These are phyloP conservation scores for Leishmania mexicana DNA, from an alignment of 208 protist species.

Conservation along the genomic window DNA sequence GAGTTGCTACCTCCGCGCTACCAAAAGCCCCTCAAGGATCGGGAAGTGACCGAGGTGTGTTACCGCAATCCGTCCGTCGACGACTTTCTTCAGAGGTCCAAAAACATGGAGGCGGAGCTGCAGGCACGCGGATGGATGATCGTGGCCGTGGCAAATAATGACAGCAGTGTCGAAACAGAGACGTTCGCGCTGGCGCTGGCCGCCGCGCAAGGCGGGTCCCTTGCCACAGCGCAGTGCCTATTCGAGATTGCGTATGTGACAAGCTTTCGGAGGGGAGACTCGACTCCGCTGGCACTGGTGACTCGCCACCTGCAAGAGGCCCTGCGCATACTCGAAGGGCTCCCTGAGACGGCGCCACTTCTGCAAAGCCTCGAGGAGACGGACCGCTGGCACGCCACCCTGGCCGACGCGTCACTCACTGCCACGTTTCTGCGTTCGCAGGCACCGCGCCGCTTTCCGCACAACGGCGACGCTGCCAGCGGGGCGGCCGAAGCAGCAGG, in stretches of 20 bases:
- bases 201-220: conserved; percentile 35
- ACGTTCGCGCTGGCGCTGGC: conserved; percentile 55
- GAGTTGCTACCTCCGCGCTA: conserved; percentile 56
- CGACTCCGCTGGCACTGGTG: conserved; percentile 11
- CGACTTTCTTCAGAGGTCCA: conserved; percentile 37
- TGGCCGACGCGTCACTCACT: conserved; percentile 20
- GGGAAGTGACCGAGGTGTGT: conserved; percentile 63
- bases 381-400: background rate
- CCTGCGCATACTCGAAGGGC: conserved; percentile 22
- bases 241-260: conserved; percentile 37
- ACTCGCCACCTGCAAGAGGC: conserved; percentile 21
- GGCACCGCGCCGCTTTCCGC: background rate
- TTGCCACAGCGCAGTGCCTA: conserved; percentile 49
- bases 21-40: conserved; percentile 49
- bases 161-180: conserved; percentile 31
- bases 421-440: conserved; percentile 16
- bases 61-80: conserved; percentile 42
- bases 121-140: conserved; percentile 73
- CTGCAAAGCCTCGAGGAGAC: conserved; percentile 6
- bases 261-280: conserved; percentile 8
- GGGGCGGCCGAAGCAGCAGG: background rate
- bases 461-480: background rate
- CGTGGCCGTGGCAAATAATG: conserved; percentile 41
- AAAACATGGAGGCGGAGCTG: conserved; percentile 58
- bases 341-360: conserved; percentile 19